Conservation (phyloP, 345 rosid genomes). For the Xanthoceras sorbifolium region DNA sequence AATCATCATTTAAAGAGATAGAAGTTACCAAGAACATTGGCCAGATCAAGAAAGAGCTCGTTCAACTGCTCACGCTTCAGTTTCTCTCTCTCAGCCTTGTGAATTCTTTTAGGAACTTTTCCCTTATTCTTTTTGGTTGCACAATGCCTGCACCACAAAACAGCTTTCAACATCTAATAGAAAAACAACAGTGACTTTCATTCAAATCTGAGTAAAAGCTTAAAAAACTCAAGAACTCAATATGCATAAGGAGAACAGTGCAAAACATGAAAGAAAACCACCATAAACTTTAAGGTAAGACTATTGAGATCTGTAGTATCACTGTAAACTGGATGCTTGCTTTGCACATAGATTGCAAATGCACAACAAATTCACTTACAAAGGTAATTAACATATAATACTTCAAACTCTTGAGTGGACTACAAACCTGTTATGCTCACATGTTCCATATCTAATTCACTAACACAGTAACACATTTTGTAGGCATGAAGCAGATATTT, state of each 20-base stretch:
- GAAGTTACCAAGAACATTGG: slow-evolving; percentile 65
- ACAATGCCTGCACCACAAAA: slow-evolving; percentile 45
- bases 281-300: not conserved
- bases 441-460: not conserved
- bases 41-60: slow-evolving; percentile 81
- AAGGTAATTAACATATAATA: not conserved
- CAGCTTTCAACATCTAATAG: slow-evolving; percentile 7
- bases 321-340: not conserved
- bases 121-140: slow-evolving; percentile 46
- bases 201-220: not conserved
- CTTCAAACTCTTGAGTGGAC: not conserved
- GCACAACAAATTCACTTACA: no score
- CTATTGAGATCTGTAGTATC: not conserved
- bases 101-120: slow-evolving; percentile 72
- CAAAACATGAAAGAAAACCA: not conserved
- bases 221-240: not conserved
- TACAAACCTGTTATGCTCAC: not conserved
- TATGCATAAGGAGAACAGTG: not conserved
- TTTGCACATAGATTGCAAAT: not conserved
- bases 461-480: not conserved
- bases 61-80: slow-evolving; percentile 95
- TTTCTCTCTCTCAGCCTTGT: slow-evolving; percentile 92
- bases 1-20: not conserved
- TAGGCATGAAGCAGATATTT: not conserved
- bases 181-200: not conserved